Conservation (phyloP, 352 stramenopile genomes). For the Phytopythium chamaehyphon region DNA sequence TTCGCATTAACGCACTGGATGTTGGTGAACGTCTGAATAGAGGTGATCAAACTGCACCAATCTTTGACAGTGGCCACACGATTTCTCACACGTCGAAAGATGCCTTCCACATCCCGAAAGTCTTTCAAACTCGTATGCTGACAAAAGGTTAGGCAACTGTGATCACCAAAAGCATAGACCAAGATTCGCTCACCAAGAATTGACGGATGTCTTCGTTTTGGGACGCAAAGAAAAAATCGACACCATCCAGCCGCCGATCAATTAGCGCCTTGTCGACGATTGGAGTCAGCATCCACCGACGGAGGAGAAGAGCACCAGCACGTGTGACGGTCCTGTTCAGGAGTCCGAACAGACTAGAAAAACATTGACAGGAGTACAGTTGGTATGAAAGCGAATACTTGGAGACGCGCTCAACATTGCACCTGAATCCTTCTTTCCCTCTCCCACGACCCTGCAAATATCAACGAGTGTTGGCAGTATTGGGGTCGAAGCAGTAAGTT, state of each 20-base stretch:
- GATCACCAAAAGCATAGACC: too few relatives aligned
- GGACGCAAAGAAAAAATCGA: slow-evolving; percentile 50
- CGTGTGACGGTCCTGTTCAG: slow-evolving; percentile 80
- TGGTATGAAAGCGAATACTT: too few relatives aligned
- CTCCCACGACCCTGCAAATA: slow-evolving; percentile 49
- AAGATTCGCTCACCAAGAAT: slow-evolving; percentile 33
- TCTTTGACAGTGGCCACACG: slow-evolving; percentile 58
- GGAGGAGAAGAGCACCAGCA: slow-evolving; percentile 50
- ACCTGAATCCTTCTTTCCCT: slow-evolving; percentile 87
- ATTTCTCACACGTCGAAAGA: slow-evolving; percentile 62
- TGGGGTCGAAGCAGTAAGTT: too few relatives aligned
- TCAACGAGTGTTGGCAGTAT: too few relatives aligned
- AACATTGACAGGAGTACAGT: too few relatives aligned
- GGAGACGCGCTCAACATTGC: too few relatives aligned
- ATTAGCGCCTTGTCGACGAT: slow-evolving; percentile 47
- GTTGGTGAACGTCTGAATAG: slow-evolving; percentile 53
- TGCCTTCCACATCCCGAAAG: slow-evolving; percentile 60
- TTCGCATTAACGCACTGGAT: slow-evolving; percentile 27
- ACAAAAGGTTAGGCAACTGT: not conserved
- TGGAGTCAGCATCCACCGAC: slow-evolving; percentile 76
- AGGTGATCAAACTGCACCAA: slow-evolving; percentile 60
- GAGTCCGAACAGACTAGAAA: slow-evolving; percentile 64
- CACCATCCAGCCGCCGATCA: slow-evolving; percentile 43
- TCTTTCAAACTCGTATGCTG: slow-evolving; percentile 54
- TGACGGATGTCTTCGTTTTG: slow-evolving; percentile 60